These are phyloP conservation scores for Globisporangium orthogonon DNA, from an alignment of 352 stramenopile genomes.

Conservation along the genomic window DNA sequence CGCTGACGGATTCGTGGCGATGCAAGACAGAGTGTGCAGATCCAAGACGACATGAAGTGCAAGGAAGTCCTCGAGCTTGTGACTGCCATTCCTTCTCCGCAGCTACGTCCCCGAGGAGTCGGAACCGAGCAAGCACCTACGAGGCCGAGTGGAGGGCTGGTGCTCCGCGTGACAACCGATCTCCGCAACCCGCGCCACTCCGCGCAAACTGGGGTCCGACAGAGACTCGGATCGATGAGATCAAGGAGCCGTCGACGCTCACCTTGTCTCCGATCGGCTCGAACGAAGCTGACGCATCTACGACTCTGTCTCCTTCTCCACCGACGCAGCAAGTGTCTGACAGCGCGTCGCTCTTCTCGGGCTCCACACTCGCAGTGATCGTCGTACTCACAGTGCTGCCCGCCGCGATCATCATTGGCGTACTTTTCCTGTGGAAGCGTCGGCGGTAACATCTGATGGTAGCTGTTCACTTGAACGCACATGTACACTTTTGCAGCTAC, in stretches of 20 bases:
- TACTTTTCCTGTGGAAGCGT: slow-evolving; percentile 7
- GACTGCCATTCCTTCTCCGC: background rate
- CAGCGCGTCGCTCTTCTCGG: slow-evolving; percentile 7
- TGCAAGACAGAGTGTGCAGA: background rate
- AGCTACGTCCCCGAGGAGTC: background rate
- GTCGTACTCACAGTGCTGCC: slow-evolving; percentile 12
- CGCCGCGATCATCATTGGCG: slow-evolving; percentile 10
- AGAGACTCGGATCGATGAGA: background rate
- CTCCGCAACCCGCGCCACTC: background rate
- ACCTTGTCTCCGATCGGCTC: background rate
- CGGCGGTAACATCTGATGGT: background rate
- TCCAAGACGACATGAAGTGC: background rate
- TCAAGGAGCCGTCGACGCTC: background rate
- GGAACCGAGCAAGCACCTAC: background rate
- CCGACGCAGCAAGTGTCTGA: background rate
- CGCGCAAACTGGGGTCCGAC: background rate
- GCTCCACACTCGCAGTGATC: slow-evolving; percentile 6
- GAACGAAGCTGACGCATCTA: background rate
- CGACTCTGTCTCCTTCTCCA: background rate
- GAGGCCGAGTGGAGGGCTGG: background rate
- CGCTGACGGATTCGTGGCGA: background rate
- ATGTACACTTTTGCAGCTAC: background rate
- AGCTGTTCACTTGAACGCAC: background rate
- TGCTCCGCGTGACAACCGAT: background rate
- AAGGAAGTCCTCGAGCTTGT: background rate